Percentiles rank a stretch among this genome's conserved stretches.
Conservation (phyloP, 2,329 filamentous ascomycete genomes). For the Venturia pyrina region DNA sequence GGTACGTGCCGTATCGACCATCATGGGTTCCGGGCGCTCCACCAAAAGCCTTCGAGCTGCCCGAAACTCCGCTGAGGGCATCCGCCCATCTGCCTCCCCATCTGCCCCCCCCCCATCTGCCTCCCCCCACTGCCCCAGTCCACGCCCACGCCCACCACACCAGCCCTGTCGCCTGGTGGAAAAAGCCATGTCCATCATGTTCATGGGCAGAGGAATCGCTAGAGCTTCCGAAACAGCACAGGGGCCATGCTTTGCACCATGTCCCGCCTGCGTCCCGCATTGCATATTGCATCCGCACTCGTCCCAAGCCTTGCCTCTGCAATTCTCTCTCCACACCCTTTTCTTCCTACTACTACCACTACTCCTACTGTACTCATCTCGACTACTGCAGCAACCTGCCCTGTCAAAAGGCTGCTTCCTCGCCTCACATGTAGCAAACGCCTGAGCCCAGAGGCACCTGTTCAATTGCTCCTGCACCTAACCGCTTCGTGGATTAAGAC, state of each 20-base stretch:
- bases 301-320: slow-evolving; percentile 7
- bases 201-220: neutral
- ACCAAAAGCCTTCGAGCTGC: slow-evolving; percentile 6
- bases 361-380: neutral
- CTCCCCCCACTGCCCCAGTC: neutral
- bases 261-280: slow-evolving; percentile 12
- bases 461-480: slow-evolving; percentile 12
- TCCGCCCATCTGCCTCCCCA: neutral
- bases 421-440: slow-evolving; percentile 9
- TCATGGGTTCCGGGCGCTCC: slow-evolving; percentile 3
- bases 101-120: too few species aligned
- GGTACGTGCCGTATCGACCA: neutral
- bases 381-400: neutral
- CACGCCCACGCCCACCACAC: neutral
- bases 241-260: slow-evolving; percentile 5
- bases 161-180: neutral
- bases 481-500: slow-evolving; percentile 3
- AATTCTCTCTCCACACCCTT: slow-evolving; percentile 2
- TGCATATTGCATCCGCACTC: slow-evolving; percentile 7
- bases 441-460: slow-evolving; percentile 3
- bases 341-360: neutral
- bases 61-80: slow-evolving; percentile 8
- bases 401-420: neutral
- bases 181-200: neutral
- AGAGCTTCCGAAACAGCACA: slow-evolving; percentile 3